Base-by-base conservation (phyloP, 164 flowering plant species). In the Macadamia integrifolia region DNA sequence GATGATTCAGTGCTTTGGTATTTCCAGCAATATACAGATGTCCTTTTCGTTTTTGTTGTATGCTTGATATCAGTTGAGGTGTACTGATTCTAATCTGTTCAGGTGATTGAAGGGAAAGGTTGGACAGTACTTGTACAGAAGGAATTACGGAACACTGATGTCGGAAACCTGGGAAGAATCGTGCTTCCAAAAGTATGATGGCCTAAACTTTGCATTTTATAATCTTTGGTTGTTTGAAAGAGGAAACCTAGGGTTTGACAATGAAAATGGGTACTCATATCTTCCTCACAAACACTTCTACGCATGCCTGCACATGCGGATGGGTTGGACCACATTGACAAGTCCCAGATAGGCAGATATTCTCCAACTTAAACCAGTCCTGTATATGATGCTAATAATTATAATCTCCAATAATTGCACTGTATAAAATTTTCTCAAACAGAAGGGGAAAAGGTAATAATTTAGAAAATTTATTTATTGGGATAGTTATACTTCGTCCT, bases 131-230 rank as follows among this genome's bases (percentile, higher is more conserved):
- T 75, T 59, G 68, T 78, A 70, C 78, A 67, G 66, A 78, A 78
- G 61, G 81, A 78, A 71, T 70, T 78, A 56, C 71, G 74, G 53
- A 78, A 75, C 56, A 72, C 78, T 48, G 81, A 78, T 75, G 81
- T 78, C 55, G 81, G 78, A 55, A 75, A 61, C 74, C 72, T 75
- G 53, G 78, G 81, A 52, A 72, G 81, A 62, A 78, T 78, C 15
- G 69, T 75, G 29, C 71, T 78, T 52, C 78, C 81, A 59, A 78
- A 78, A 66, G 81, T 78, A 78, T 43, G 78, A 32, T 40, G n/a
- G 17, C 44, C 14, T 17, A 10, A 57, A 35, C 12, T 46, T 44
- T 31, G 50, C 11, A 49, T 64, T 40, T 23, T 29, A 48, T 48
- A 28, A 23, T 6, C 10, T n/a, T 9, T n/a, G 30, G 48, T 53